Evolutionary conservation across 768 basidiomycete species (phyloP).

Genomic region (Rhodotorula paludigena): DNA sequence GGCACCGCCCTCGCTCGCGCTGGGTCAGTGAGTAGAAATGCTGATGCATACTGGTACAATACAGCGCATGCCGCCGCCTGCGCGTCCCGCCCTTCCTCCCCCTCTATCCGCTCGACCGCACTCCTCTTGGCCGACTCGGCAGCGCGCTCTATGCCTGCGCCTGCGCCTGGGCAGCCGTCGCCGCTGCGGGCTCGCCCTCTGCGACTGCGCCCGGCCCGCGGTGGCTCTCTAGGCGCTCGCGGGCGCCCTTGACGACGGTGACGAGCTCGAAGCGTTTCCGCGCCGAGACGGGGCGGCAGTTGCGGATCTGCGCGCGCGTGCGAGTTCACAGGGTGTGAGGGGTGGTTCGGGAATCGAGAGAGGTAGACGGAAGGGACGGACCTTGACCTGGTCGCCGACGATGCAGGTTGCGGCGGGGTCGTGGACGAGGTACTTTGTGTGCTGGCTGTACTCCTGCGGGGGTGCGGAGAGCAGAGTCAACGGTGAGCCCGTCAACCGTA

Average conservation of each 20-base stretch:
- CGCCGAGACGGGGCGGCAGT: slow-evolving; percentile 36
- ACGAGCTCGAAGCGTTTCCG: slow-evolving; percentile 39
- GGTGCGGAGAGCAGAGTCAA: neutral
- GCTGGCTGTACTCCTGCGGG: slow-evolving; percentile 28
- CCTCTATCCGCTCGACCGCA: too few relatives aligned
- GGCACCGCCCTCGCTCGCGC: too few relatives aligned
- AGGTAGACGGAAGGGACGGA: neutral
- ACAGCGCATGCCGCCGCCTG: too few relatives aligned
- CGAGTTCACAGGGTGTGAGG: neutral
- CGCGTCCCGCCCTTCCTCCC: too few relatives aligned
- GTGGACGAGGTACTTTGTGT: slow-evolving; percentile 38
- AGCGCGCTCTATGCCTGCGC: neutral
- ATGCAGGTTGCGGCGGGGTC: slow-evolving; percentile 25
- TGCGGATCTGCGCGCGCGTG: slow-evolving; percentile 15
- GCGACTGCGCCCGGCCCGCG: slow-evolving; percentile 3
- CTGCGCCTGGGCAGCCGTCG: neutral
- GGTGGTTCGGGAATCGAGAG: neutral
- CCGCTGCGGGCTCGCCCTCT: neutral
- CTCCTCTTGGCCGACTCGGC: too few relatives aligned
- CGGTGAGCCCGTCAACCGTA: neutral
- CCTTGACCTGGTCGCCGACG: slow-evolving; percentile 30
- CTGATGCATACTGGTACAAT: too few relatives aligned
- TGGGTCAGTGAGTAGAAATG: too few relatives aligned
- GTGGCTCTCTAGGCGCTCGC: slow-evolving; percentile 10
- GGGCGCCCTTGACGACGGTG: slow-evolving; percentile 19